These are phyloP conservation scores for Monosporascus sp. DNA, from an alignment of 2,329 filamentous ascomycete species.

Conservation along the genomic window DNA sequence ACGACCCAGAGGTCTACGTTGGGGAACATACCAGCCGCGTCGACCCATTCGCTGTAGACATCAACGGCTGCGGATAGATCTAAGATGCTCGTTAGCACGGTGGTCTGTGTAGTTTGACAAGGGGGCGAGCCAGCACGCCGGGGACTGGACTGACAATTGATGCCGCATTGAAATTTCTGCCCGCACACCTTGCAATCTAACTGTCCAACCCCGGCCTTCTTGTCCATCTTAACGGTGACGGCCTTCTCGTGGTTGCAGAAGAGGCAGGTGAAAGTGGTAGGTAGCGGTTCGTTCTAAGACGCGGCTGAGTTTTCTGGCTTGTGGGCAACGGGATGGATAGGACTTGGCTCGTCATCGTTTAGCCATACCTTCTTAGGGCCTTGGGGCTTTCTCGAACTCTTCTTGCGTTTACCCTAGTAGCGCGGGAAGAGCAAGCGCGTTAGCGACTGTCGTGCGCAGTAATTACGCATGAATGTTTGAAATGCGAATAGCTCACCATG, in stretches of 20 bases:
- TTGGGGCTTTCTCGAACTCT: slow-evolving; percentile 75
- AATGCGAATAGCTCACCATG: neutral
- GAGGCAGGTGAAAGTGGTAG: slow-evolving; percentile 87
- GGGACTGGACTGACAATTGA: slow-evolving; percentile 62
- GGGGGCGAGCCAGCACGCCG: neutral
- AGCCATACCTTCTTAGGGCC: slow-evolving; percentile 71
- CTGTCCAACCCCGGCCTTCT: slow-evolving; percentile 81
- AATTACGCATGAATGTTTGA: neutral
- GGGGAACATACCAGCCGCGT: slow-evolving; percentile 58
- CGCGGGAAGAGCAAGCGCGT: neutral
- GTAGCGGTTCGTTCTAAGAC: slow-evolving; percentile 60
- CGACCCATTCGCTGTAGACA: slow-evolving; percentile 97
- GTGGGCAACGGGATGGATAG: neutral
- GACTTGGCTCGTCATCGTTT: neutral
- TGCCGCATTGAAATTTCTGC: slow-evolving; percentile 85
- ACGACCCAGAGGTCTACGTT: neutral
- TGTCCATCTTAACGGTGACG: slow-evolving; percentile 85
- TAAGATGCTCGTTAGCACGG: slow-evolving; percentile 28
- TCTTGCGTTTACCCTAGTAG: slow-evolving; percentile 81
- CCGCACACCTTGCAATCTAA: slow-evolving; percentile 90
- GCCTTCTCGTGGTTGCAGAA: slow-evolving; percentile 98
- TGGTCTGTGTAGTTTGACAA: slow-evolving; percentile 5
- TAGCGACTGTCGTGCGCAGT: neutral
- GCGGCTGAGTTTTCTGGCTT: neutral
- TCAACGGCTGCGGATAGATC: slow-evolving; percentile 88